These are phyloP conservation scores for Cucurbita pepo DNA, from an alignment of 306 rosid species.

Conservation along the genomic window DNA sequence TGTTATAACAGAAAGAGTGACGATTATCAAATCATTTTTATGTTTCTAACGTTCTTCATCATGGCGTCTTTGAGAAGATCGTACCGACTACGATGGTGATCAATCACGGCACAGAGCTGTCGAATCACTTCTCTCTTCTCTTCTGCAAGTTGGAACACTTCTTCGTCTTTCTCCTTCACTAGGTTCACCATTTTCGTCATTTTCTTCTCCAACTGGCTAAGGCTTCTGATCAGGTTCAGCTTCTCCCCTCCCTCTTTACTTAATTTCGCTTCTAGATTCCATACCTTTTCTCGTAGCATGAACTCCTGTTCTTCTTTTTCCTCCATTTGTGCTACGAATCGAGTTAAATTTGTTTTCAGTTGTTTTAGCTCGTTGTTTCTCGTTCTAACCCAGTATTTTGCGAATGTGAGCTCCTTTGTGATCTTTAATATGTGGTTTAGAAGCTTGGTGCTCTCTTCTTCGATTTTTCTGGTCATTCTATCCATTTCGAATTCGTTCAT, in stretches of 20 bases:
- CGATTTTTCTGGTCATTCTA: conserved; percentile 13
- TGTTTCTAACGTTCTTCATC: conserved; percentile 3
- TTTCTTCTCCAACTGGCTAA: conserved; percentile 40
- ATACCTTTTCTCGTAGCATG: conserved; percentile 30
- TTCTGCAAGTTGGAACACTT: conserved; percentile 34
- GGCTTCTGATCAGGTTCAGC: conserved; percentile 25
- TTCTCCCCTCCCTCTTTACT: conserved; percentile 52
- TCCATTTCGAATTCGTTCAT: conserved; percentile 13
- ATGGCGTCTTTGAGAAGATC: conserved; percentile 26
- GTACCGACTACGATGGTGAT: conserved; percentile 46
- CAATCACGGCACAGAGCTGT: conserved; percentile 49
- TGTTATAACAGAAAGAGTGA: too few relatives aligned
- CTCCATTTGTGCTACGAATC: conserved; percentile 13
- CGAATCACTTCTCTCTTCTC: conserved; percentile 67
- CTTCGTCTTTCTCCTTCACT: conserved; percentile 43
- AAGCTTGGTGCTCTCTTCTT: conserved; percentile 14
- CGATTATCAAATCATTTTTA: neutral
- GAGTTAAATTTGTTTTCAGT: conserved; percentile 11
- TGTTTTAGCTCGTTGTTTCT: conserved; percentile 21
- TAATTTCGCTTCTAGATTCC: conserved; percentile 38
- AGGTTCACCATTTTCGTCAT: conserved; percentile 28
- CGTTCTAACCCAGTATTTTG: conserved; percentile 27
- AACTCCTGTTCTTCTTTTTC: conserved; percentile 38
- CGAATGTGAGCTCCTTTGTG: conserved; percentile 23
- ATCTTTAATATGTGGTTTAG: conserved; percentile 15